phyloP scores from a whole-genome alignment of 495 filamentous ascomycete genomes.

The Bacidia rubella region DNA sequence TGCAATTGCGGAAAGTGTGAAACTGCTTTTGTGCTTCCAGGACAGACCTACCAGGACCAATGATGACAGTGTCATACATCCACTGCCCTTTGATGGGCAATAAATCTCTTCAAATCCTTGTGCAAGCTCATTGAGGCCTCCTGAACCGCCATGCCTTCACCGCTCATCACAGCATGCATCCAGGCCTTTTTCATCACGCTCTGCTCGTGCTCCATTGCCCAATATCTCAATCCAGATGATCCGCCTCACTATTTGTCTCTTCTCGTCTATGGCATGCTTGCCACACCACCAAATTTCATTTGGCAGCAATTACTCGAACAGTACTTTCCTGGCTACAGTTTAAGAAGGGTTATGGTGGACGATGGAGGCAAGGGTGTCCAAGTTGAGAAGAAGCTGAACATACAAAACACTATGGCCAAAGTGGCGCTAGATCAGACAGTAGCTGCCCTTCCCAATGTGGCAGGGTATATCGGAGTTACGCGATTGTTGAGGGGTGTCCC shows the following conservation, averaged over 20 bases:
- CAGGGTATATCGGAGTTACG: conserved; percentile 54
- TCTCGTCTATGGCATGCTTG: conserved; percentile 57
- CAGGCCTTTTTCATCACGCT: conserved; percentile 58
- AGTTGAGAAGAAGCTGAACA: conserved; percentile 34
- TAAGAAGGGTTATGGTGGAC: conserved; percentile 17
- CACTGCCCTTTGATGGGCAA: too few species aligned
- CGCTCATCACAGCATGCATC: conserved; percentile 51
- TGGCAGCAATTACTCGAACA: conserved; percentile 60
- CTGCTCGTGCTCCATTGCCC: conserved; percentile 66
- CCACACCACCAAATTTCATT: conserved; percentile 72
- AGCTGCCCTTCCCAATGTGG: conserved; percentile 62
- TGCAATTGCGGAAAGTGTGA: too few species aligned
- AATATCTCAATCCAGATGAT: conserved; percentile 14
- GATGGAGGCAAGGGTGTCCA: conserved; percentile 20
- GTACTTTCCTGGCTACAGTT: conserved; percentile 33
- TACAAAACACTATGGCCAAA: conserved; percentile 65
- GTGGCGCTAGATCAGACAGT: conserved; percentile 71
- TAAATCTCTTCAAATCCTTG: neutral
- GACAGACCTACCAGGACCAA: too few species aligned
- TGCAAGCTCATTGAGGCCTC: neutral
- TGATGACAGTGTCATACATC: too few species aligned
- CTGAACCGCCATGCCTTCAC: conserved; percentile 28
- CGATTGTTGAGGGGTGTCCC: conserved; percentile 35
- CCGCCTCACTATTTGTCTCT: conserved; percentile 56
- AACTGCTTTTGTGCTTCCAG: too few species aligned